Evolutionary conservation across 225 moss, liverwort and hornwort genomes (phyloP), one percentile per base, ranked within the genome.

Genomic region (Physcomitrellopsis africana): DNA sequence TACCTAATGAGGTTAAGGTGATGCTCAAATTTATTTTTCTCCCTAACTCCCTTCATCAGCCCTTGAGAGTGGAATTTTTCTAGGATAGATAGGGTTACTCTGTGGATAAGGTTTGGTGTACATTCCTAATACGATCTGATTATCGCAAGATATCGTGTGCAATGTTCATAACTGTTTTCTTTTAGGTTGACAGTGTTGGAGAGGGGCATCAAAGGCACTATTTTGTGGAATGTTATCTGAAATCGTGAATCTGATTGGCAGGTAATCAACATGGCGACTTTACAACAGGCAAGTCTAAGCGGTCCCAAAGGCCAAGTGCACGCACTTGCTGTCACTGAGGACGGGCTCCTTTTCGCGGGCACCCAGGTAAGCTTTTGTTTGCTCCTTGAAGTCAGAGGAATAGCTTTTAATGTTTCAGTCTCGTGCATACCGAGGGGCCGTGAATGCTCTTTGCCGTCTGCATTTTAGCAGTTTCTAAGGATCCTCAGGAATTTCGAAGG

Each of bases 1-100:
- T 99, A 56, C 87, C 89, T 42, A 95, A 95, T 80, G 93, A 93
- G 83, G 99, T 99, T 61, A 90, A 93, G 94, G 96, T 97, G 63
- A 80, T 80, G 53, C 44, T 20, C 42, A 0, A 41, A n/a, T 22
- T 2, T 29, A 29, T 29, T 29, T 29, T 1, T 29, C 2, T 29
- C 29, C 4, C 29, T 29, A 29, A 1, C 29, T 29, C 29, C 29
- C 29, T 29, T 29, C 29, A 29, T 37, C 7, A 2, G 7, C 4
- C 32, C 32, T 37, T 4, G 1, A 37, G 32, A 37, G 1, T 1
- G 32, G 32, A 5, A 37, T 37, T 0, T 37, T 7, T 37, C 32
- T 37, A 37, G 32, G 32, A 5, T 37, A 37, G 32, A 37, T 37
- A 37, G 32, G 32, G 24, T 24, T 24, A 1, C 24, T 24, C 24